Base-by-base conservation (phyloP, 331 rosid genomes). In the Phaseolus coccineus region DNA sequence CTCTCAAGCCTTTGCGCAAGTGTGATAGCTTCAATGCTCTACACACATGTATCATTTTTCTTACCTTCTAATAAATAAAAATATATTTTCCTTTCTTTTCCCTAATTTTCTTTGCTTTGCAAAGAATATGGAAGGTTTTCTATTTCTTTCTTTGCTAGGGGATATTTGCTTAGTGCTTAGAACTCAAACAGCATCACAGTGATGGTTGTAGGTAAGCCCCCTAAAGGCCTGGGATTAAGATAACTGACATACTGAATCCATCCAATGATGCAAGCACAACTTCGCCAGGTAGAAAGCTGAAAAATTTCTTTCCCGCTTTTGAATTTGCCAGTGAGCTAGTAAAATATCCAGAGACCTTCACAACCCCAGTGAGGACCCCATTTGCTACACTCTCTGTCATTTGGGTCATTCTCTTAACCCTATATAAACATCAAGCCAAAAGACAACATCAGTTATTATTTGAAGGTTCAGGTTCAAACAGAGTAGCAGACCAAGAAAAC, bases 251-350 rank as follows among this genome's bases (percentile, higher is more conserved):
- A 94, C 98, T 83, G 83, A 94, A 94, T 87, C 98, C 98, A 85
- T 92, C 98, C 87, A 94, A 79, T 58, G 98, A 91, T 69, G 98
- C 98, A 50, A 94, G 93, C 77, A 91, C 81, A 74, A 94, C 90
- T 87, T 94, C 97, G 48, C 92, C 97, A 2, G 98, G 98, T 57
- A 94, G 80, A 52, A 85, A 85, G 71, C 84, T 88, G 78, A 91
- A 86, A 70, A 94, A 62, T 37, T 88, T 94, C 95, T 91, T 84
- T 51, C 97, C 98, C 31, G 84, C 88, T 80, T 69, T 88, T 24
- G 98, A 87, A 79, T 84, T 87, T 22, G 68, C 86, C 63, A 84
- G 15, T 50, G 86, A 81, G 66, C 83, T 76, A 13, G 83, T 63
- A 57, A 92, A 92, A 71, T 86, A 85, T 30, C 97, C 98, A 44